Base-by-base conservation (phyloP, 306 rosid genomes). In the Benincasa hispida region DNA sequence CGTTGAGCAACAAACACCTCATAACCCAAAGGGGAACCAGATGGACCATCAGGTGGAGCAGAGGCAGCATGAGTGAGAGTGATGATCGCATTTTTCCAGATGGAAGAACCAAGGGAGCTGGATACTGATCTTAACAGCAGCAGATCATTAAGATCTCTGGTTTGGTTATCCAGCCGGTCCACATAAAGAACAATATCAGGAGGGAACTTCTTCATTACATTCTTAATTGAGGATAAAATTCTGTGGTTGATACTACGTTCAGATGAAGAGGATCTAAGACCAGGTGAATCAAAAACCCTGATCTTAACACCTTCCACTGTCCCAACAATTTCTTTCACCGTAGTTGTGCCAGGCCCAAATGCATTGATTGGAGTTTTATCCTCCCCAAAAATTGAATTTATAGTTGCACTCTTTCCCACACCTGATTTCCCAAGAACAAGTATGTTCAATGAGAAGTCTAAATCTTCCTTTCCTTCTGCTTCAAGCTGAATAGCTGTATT, bases 11-110 rank as follows among this genome's bases (percentile, higher is more conserved):
- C 98, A 87, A 88, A 92, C 67, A 87, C 89, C 83, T 95, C 99
- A 84, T 95, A 92, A 79, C 87, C 89, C 81, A 95, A 81, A 13
- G 96, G 98, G 74, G 91, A 58, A 76, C 99, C 99, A 27, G 97
- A 84, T 3, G 99, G 97, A 19, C 98, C 99, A 68, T 95, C 99
- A 14, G 99, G 99, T 53, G 99, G 99, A 81, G 99, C 96, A 30
- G 97, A 95, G 39, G 93, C 95, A 72, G 86, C 96, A 84, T 95
- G 99, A 24, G 99, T 95, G 50, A 95, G 85, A 76, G 90, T 87
- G 77, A 95, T 90, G 62, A 95, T 84, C 63, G 88, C 89, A 83
- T 84, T 89, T 53, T 88, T 87, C 99, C 97, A 94, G 79, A 89
- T 88, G 41, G 97, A 83, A 72, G 96, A 39, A 77, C 97, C 98